Evolutionary conservation across 169 alveolate genomes (phyloP).

Genomic region (Eimeria tenella): DNA sequence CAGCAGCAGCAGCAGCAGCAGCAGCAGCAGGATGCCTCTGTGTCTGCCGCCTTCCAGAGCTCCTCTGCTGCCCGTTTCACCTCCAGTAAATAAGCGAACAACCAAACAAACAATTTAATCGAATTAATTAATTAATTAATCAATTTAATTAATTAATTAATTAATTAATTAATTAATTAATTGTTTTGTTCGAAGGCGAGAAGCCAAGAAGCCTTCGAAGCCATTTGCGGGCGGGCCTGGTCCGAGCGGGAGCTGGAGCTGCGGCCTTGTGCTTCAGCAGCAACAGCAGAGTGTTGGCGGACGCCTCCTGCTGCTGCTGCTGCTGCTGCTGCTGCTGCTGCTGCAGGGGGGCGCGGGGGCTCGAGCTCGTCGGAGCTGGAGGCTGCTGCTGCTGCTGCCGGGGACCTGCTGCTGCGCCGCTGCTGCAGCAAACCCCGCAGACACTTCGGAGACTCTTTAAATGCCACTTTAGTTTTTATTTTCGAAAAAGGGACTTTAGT

Average conservation of each 20-base stretch:
- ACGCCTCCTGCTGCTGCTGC: background rate
- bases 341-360: too few relatives aligned
- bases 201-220: background rate
- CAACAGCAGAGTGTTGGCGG: background rate
- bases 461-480: background rate
- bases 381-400: background rate
- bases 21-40: too few relatives aligned
- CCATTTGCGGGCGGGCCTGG: background rate
- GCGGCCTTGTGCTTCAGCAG: background rate
- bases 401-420: background rate
- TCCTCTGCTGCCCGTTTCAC: too few relatives aligned
- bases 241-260: background rate
- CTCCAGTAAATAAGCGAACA: too few relatives aligned
- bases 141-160: too few relatives aligned
- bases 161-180: too few relatives aligned
- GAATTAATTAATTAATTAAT: too few relatives aligned
- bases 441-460: background rate
- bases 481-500: background rate
- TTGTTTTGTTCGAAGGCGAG: background rate
- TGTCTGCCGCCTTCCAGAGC: too few relatives aligned
- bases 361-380: background rate
- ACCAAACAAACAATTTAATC: too few relatives aligned
- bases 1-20: too few relatives aligned
- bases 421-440: too few relatives aligned
- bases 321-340: too few relatives aligned